Evolutionary conservation across 768 basidiomycete species (phyloP).

Genomic region (Agaricus subrufescens): DNA sequence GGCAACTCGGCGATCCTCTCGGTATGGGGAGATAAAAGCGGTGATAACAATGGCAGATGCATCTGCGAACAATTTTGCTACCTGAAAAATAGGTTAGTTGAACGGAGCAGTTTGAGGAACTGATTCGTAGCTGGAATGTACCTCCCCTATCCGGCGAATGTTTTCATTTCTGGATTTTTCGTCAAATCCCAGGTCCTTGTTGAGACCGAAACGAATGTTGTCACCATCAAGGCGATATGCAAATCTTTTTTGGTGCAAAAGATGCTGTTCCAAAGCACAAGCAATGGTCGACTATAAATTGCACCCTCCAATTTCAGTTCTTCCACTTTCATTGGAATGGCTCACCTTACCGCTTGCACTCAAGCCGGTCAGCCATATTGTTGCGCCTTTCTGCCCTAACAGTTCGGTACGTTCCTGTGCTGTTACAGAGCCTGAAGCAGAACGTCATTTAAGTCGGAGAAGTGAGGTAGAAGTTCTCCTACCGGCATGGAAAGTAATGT

Average conservation of each 20-base stretch:
- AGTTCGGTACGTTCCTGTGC: constrained; percentile 60
- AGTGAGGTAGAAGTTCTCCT: not conserved
- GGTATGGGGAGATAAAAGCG: constrained; percentile 99
- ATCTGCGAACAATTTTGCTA: constrained; percentile 91
- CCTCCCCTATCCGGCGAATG: constrained; percentile 96
- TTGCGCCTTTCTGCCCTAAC: constrained; percentile 79
- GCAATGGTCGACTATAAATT: constrained; percentile 84
- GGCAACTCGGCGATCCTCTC: constrained; percentile 76
- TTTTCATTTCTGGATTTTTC: constrained; percentile 91
- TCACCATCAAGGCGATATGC: constrained; percentile 94
- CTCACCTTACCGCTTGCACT: constrained; percentile 91
- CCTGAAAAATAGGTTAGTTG: constrained; percentile 41
- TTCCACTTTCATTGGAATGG: not conserved
- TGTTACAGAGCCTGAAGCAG: constrained; percentile 62
- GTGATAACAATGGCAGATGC: constrained; percentile 83
- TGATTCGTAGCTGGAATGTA: constrained; percentile 22
- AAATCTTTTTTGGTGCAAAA: constrained; percentile 82
- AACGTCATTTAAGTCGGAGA: not conserved
- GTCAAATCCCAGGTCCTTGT: constrained; percentile 94
- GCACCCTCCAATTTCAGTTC: not conserved
- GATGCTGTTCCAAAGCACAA: constrained; percentile 93
- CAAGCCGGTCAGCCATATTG: constrained; percentile 95
- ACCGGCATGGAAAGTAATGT: constrained; percentile 73
- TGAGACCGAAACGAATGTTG: constrained; percentile 92
- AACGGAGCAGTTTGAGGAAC: not conserved